Percentiles rank a stretch among this genome's conserved stretches.
Conservation (phyloP, 2,329 filamentous ascomycete genomes). For the Cercospora brassicicola region DNA sequence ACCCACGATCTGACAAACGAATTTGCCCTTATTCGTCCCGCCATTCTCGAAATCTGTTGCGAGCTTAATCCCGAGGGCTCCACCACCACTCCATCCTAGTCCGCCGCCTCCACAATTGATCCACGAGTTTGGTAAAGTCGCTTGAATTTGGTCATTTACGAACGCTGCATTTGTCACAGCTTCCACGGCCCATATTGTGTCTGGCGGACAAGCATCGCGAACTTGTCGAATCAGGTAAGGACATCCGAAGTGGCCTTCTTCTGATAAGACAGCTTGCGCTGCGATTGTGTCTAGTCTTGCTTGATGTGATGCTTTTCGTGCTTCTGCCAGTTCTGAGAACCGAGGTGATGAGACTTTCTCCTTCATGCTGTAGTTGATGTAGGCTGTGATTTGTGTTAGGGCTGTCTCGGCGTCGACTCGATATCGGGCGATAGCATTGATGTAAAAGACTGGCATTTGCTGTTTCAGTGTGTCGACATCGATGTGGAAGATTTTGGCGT, state of each 20-base stretch:
- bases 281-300: conserved; percentile 62
- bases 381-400: conserved; percentile 65
- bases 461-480: conserved; percentile 68
- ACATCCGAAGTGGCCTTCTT: conserved; percentile 63
- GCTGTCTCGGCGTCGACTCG: conserved; percentile 56
- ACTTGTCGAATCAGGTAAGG: conserved; percentile 58
- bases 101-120: conserved; percentile 80
- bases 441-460: conserved; percentile 60
- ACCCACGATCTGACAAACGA: conserved; percentile 65
- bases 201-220: conserved; percentile 57
- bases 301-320: conserved; percentile 59
- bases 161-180: conserved; percentile 70
- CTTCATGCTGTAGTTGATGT: conserved; percentile 55
- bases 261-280: conserved; percentile 57
- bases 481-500: conserved; percentile 63
- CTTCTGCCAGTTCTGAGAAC: conserved; percentile 50
- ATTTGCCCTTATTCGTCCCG: conserved; percentile 55
- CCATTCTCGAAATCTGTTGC: conserved; percentile 58
- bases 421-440: conserved; percentile 55
- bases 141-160: conserved; percentile 70
- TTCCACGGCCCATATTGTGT: conserved; percentile 75
- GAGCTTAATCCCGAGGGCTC: conserved; percentile 72
- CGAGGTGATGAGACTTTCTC: conserved; percentile 39
- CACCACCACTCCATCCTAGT: conserved; percentile 78
- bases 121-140: conserved; percentile 68